Conservation (phyloP, 805 yeast species). For the Yamadazyma endophytica region DNA sequence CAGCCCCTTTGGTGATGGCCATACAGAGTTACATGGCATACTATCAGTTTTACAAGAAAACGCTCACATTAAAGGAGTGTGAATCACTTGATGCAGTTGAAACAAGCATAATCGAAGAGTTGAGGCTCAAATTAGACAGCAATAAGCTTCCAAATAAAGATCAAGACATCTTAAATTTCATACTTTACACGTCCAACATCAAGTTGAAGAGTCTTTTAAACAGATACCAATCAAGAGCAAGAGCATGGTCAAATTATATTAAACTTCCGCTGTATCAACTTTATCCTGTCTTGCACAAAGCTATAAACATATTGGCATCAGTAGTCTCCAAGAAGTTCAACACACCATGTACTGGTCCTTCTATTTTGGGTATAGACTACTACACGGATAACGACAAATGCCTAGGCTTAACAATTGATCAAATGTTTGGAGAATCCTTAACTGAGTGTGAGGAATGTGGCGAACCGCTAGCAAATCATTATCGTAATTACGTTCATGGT, state of each 20-base stretch:
- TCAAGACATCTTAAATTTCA: conserved; percentile 31
- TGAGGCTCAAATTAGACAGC: conserved; percentile 21
- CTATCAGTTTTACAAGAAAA: conserved; percentile 15
- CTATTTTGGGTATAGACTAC: conserved; percentile 73
- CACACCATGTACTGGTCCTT: conserved; percentile 93
- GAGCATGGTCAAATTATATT: conserved; percentile 45
- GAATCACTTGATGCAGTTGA: conserved; percentile 24
- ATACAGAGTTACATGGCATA: conserved; percentile 47
- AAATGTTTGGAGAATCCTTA: conserved; percentile 62
- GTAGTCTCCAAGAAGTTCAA: conserved; percentile 79
- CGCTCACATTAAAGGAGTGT: conserved; percentile 16
- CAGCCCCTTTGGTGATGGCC: conserved; percentile 55
- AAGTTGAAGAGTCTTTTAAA: conserved; percentile 43
- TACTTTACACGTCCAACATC: conserved; percentile 32
- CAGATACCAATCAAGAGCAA: conserved; percentile 42
- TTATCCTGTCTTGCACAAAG: conserved; percentile 61
- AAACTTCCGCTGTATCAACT: conserved; percentile 33
- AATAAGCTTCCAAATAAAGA: conserved; percentile 33
- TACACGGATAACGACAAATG: conserved; percentile 90
- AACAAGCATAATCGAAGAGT: conserved; percentile 19
- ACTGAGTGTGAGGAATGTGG: conserved; percentile 80
- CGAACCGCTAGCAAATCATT: conserved; percentile 65
- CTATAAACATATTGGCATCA: conserved; percentile 72
- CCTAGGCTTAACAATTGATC: conserved; percentile 84
- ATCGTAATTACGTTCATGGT: conserved; percentile 85